Base-by-base conservation (phyloP, 805 yeast genomes). In the Myxozyma kluyveri region DNA sequence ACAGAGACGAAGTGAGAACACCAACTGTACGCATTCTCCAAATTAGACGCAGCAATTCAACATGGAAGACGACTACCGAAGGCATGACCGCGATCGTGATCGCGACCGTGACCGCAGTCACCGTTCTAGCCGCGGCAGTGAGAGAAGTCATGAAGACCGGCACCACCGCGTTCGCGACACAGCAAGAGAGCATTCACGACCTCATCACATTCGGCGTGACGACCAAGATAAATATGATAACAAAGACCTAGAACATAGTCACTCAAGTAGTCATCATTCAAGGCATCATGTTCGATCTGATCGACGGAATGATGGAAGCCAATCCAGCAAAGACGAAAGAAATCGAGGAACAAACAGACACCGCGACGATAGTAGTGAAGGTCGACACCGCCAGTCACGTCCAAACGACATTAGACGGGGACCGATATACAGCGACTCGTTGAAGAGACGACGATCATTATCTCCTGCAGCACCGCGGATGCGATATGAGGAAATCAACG, bases 401-500 rank as follows among this genome's bases (percentile, higher is more conserved):
- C 10, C 26, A 12, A 38, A 14, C 42, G 6, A 22, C 23, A 17
- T 12, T 38, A 9, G 7, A n/a, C 9, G 22, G 40, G 22, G 40
- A 36, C 17, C 17, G 7, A 38, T n/a, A 21, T 7, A 7, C 24
- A 18, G 6, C 7, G 22, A 6, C 23, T 5, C 42, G 23, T n/a
- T 5, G 26, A 22, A n/a, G 5, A 22, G 18, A 17, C 7, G 42
- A 38, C 42, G 42, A 38, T 6, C 5, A n/a, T 7, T 14, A 19
- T 9, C 5, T 7, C 39, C 14, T 12, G 39, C 39, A 22, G 39
- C 39, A n/a, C 18, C 39, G 12, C n/a, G 39, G 12, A 41, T 41
- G 44, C 32, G 44, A 14, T 41, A 41, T n/a, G 44, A 41, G 21
- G 21, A 41, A 23, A 41, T 41, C 17, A 21, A 41, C 33, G 33